Evolutionary conservation across 2,329 filamentous ascomycete species (phyloP).

Genomic region (Colletotrichum eleusines): DNA sequence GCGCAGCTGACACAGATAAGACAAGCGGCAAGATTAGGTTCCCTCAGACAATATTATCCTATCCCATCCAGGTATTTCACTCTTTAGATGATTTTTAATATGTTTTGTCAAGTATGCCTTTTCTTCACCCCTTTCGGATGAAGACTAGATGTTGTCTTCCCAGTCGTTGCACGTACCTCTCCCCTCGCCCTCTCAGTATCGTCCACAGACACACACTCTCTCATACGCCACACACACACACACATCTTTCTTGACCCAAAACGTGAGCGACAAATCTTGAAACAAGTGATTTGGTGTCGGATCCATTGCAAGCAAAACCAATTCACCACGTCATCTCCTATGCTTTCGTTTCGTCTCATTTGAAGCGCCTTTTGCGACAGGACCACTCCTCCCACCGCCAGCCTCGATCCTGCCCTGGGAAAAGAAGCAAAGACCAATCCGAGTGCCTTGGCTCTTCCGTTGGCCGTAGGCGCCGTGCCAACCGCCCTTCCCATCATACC

Average conservation of each 20-base stretch:
- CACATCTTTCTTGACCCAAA: slow-evolving; percentile 25
- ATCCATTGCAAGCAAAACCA: slow-evolving; percentile 33
- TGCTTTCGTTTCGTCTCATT: slow-evolving; percentile 39
- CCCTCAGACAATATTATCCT: neutral
- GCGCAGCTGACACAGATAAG: slow-evolving; percentile 4
- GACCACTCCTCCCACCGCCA: slow-evolving; percentile 4
- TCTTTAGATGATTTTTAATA: slow-evolving; percentile 24
- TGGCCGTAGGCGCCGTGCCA: slow-evolving; percentile 1
- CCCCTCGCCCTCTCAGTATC: neutral
- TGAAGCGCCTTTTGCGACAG: slow-evolving; percentile 26
- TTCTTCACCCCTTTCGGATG: slow-evolving; percentile 1
- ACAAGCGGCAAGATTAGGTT: slow-evolving; percentile 1
- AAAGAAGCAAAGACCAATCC: slow-evolving; percentile 9
- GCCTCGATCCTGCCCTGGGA: slow-evolving; percentile 8
- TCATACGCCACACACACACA: slow-evolving; percentile 4
- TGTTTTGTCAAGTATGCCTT: slow-evolving; percentile 31
- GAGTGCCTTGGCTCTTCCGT: slow-evolving; percentile 1
- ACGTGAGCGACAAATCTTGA: slow-evolving; percentile 33
- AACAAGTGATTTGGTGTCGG: slow-evolving; percentile 37
- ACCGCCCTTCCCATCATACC: neutral
- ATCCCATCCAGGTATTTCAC: neutral
- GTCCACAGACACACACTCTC: slow-evolving; percentile 3
- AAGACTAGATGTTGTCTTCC: slow-evolving; percentile 24
- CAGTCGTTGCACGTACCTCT: slow-evolving; percentile 1
- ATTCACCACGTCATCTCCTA: slow-evolving; percentile 27